phyloP scores from a whole-genome alignment of 2,329 filamentous ascomycete species.

The Xylaria hypoxylon region DNA sequence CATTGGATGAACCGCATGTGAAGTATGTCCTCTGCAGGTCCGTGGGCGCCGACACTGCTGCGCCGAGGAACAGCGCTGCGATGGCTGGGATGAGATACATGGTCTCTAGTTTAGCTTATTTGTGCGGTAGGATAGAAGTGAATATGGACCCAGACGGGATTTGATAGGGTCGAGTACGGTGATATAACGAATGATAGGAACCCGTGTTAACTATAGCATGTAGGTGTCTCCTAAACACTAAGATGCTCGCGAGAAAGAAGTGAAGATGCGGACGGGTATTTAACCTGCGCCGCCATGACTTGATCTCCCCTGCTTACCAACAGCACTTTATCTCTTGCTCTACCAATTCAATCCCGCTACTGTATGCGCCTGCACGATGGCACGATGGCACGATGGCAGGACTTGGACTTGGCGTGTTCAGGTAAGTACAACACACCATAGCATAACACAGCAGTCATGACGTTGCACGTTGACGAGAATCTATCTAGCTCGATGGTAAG shows the following conservation, averaged over 20 bases:
- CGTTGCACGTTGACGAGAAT: constrained; percentile 4
- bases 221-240: neutral
- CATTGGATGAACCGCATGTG: constrained; percentile 41
- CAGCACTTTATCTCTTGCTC: neutral
- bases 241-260: neutral
- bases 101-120: constrained; percentile 1
- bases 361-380: neutral
- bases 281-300: neutral
- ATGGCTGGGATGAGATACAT: constrained; percentile 38
- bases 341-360: neutral
- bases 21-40: constrained; percentile 35
- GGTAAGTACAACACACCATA: neutral
- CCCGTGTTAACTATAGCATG: neutral
- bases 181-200: constrained; percentile 2
- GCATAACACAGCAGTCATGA: neutral
- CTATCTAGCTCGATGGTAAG: too few relatives aligned
- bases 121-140: neutral
- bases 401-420: neutral
- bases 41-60: constrained; percentile 31
- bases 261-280: constrained; percentile 13
- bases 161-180: neutral
- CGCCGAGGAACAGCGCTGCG: constrained; percentile 34
- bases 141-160: neutral
- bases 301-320: constrained; percentile 4
- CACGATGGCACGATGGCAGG: neutral